Evolutionary conservation across 345 rosid species (phyloP).

Genomic region (Psidium guajava): DNA sequence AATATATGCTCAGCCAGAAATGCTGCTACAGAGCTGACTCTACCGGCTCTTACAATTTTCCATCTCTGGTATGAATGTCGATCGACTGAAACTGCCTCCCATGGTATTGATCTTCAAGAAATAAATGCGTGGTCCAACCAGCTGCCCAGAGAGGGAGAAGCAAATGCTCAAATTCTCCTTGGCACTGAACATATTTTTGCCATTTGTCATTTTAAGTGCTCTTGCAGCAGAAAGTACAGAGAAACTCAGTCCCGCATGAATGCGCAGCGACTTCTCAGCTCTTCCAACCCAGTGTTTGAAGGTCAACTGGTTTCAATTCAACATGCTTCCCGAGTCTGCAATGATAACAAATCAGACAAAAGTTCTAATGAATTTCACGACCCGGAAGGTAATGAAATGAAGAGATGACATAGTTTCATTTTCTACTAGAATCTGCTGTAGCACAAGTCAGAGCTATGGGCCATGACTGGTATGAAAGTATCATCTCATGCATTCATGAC

Average conservation of each 20-base stretch:
- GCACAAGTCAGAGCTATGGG: neutral
- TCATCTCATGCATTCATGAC: neutral
- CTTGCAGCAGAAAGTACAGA: neutral
- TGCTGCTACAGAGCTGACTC: neutral
- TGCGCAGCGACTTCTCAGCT: neutral
- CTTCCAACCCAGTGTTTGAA: conserved; percentile 70
- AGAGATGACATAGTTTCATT: neutral
- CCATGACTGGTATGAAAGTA: neutral
- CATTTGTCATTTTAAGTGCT: neutral
- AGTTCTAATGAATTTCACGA: neutral
- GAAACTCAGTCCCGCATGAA: neutral
- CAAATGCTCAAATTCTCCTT: neutral
- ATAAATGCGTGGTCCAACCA: neutral
- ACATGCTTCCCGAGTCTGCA: conserved; percentile 50
- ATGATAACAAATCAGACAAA: neutral
- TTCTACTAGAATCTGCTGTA: neutral
- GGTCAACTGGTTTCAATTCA: conserved; percentile 55
- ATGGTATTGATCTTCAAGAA: neutral
- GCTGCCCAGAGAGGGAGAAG: neutral
- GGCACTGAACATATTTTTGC: neutral
- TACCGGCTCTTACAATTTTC: neutral
- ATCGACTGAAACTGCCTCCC: neutral
- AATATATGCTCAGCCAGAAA: neutral
- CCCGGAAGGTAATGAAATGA: neutral
- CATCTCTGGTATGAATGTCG: neutral